A percentile compares a stretch with the other conserved stretches of the same genome.
These are phyloP conservation scores for Prorocentrum cordatum DNA, from an alignment of 169 alveolate species.

Conservation along the genomic window DNA sequence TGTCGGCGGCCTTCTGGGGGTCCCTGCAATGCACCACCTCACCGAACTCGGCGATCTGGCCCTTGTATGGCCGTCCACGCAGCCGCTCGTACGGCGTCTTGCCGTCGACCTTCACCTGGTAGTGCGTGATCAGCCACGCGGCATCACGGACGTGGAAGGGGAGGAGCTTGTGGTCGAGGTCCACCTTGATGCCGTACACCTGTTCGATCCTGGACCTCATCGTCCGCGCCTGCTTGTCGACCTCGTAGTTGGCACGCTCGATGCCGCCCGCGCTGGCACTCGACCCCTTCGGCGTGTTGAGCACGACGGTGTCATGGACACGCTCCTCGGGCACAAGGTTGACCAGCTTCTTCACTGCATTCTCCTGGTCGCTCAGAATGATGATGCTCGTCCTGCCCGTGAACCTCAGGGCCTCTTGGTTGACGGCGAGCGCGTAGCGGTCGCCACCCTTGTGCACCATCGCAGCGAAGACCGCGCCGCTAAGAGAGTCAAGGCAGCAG, in stretches of 20 bases:
- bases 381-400: not conserved
- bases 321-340: not conserved
- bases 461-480: not conserved
- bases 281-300: not conserved
- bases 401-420: not conserved
- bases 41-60: not conserved
- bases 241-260: not conserved
- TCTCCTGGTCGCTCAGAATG: not conserved
- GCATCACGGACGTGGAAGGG: not conserved
- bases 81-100: conserved; percentile 2
- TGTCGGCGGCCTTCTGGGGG: not conserved
- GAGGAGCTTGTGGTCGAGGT: not conserved
- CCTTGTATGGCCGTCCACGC: not conserved
- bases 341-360: not conserved
- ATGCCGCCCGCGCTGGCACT: not conserved
- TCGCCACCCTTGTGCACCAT: not conserved
- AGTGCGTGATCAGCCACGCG: not conserved
- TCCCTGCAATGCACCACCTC: not conserved
- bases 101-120: not conserved
- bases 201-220: not conserved
- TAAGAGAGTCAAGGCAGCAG: not conserved
- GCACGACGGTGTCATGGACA: not conserved
- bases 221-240: not conserved
- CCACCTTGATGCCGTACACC: not conserved
- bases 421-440: not conserved